Conservation (phyloP, 2,329 filamentous ascomycete species). For the Sarocladium oryzae region DNA sequence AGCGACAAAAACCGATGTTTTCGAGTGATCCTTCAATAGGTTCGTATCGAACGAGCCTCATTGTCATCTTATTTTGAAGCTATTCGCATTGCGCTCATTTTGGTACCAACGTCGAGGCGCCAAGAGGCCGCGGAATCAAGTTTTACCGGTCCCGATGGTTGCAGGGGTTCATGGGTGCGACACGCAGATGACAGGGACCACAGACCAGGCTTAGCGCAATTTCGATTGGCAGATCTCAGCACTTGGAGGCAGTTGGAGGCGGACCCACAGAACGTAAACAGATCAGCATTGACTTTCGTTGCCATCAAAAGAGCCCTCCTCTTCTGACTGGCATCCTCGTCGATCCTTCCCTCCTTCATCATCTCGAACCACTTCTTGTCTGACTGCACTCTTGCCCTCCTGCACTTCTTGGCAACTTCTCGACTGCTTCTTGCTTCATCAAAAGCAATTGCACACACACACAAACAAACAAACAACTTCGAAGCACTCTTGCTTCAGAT, state of each 20-base stretch:
- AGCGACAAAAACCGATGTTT: too few species aligned
- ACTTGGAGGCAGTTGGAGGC: too few species aligned
- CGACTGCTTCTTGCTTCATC: not conserved
- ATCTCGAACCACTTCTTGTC: not conserved
- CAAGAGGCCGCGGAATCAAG: not conserved
- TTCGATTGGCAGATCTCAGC: not conserved
- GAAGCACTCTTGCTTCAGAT: not conserved
- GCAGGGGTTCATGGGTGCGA: not conserved
- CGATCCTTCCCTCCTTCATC: not conserved
- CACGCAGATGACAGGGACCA: not conserved
- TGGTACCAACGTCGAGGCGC: not conserved
- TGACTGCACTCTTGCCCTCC: not conserved
- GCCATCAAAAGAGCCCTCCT: not conserved
- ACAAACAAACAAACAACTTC: not conserved
- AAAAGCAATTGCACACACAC: too few species aligned
- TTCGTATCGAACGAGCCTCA: not conserved
- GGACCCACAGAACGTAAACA: constrained; percentile 9
- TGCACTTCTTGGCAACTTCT: not conserved
- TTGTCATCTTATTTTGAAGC: not conserved
- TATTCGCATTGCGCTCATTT: not conserved
- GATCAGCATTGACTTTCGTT: not conserved
- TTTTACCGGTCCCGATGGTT: not conserved
- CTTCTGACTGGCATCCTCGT: not conserved
- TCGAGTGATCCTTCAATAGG: not conserved
- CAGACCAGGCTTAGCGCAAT: not conserved